Base-by-base conservation (phyloP, 1,139 yeast species). In the Yamadazyma buinensis region DNA sequence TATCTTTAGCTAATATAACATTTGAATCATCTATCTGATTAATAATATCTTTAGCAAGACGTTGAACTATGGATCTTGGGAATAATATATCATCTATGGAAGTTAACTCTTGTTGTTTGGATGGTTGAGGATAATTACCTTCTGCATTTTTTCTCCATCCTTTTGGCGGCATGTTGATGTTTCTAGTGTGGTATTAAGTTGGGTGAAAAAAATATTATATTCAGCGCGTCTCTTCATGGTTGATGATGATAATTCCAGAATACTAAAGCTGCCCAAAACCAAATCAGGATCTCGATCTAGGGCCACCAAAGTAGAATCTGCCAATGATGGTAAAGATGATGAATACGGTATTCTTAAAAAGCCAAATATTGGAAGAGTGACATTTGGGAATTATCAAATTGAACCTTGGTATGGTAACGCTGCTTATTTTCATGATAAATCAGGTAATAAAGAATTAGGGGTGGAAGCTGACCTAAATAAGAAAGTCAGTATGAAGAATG, bases 351-450 rank as follows among this genome's bases (percentile, higher is more conserved):
- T 77, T 7, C 52, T 80, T 24, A 70, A 75, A 29, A 55, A 59
- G 33, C 72, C 84, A 19, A 87, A 86, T 57, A 79, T 87, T 29
- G 58, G 55, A n/a, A 57, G 70, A 26, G 84, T 87, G 6, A 73
- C 72, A 24, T 73, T 83, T 39, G 95, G 95, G 1, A 64, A 67
- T 29, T 71, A 68, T 46, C 74, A 75, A 43, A 80, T 86, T 43
- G 72, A 76, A 35, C 80, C 95, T 1, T 86, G 95, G 95, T 87
- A 84, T 54, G 94, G 95, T 1, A 83, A 84, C 48, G 76, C 85
- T 4, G 94, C 87, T 1, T 82, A 85, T 51, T 86, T 85, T 43
- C 51, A 20, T 13, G 34, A 30, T 17, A 47, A 46, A 27, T 32
- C 35, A 21, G 28, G 30, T 33, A 45, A 24, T 44, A 51, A 15